Conservation (phyloP, 306 rosid genomes). For the Lathyrus aphaca region DNA sequence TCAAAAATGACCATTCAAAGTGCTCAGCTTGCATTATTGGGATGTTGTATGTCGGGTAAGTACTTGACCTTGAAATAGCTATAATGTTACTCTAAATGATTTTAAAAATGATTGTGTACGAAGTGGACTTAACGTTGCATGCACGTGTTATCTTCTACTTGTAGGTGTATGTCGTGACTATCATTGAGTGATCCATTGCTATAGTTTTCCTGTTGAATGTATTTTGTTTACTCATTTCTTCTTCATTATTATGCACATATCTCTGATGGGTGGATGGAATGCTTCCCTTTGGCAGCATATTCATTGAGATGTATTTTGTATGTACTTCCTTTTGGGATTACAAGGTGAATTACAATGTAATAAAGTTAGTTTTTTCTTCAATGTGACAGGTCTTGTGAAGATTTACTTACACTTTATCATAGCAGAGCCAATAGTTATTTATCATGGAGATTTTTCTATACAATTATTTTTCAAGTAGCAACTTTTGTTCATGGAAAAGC, state of each 20-base stretch:
- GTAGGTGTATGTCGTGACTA: slow-evolving; percentile 21
- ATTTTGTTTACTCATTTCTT: neutral
- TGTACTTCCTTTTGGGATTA: slow-evolving; percentile 99
- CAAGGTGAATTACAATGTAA: slow-evolving; percentile 46
- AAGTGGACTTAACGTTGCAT: slow-evolving; percentile 18
- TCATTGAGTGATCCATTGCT: slow-evolving; percentile 12
- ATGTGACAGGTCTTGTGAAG: neutral
- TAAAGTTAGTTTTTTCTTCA: neutral
- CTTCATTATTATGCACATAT: slow-evolving; percentile 44
- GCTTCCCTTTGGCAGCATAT: slow-evolving; percentile 99
- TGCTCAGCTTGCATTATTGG: slow-evolving; percentile 97
- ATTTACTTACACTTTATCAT: slow-evolving; percentile 15
- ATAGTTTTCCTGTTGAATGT: slow-evolving; percentile 18
- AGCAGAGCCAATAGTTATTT: slow-evolving; percentile 14
- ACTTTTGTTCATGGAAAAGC: slow-evolving; percentile 23
- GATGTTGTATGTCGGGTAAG: slow-evolving; percentile 86
- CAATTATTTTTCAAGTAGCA: no score
- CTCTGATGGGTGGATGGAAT: slow-evolving; percentile 99
- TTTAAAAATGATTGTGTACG: slow-evolving; percentile 23
- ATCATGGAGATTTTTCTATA: slow-evolving; percentile 21
- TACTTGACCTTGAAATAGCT: slow-evolving; percentile 22
- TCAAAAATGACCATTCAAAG: slow-evolving; percentile 97
- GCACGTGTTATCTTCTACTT: slow-evolving; percentile 25
- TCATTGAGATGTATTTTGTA: slow-evolving; percentile 99
- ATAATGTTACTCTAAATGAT: slow-evolving; percentile 31